Conservation (phyloP, 2,329 filamentous ascomycete species). For the Hypomyces perniciosus region DNA sequence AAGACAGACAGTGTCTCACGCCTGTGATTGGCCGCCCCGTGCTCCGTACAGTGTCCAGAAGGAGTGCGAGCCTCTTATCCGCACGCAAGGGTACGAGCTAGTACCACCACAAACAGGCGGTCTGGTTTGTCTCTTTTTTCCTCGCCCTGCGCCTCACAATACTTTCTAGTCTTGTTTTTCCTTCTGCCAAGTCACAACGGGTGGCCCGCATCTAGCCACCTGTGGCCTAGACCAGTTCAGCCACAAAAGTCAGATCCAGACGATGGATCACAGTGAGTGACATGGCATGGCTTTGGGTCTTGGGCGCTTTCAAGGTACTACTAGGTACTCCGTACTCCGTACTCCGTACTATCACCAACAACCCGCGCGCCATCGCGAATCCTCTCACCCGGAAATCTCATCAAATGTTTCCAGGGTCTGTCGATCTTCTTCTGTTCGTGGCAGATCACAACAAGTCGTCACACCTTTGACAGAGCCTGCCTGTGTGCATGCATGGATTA, state of each 20-base stretch:
- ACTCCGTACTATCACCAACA: too few relatives aligned
- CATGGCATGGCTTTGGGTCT: not conserved
- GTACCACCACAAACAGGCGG: conserved; percentile 9
- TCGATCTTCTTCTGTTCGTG: conserved; percentile 7
- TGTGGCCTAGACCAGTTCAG: conserved; percentile 1
- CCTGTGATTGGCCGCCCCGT: not conserved
- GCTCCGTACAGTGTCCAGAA: not conserved
- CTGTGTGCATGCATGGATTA: conserved; percentile 10
- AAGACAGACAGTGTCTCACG: not conserved
- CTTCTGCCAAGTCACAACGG: conserved; percentile 4
- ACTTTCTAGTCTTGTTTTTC: not conserved
- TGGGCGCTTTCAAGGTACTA: not conserved
- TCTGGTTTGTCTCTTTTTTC: conserved; percentile 4
- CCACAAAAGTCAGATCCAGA: conserved; percentile 1
- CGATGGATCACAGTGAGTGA: conserved; percentile 2
- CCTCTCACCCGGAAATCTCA: conserved; percentile 2
- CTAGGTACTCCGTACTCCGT: conserved; percentile 3
- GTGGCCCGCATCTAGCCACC: conserved; percentile 10
- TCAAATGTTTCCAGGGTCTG: conserved; percentile 1
- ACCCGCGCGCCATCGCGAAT: conserved; percentile 4
- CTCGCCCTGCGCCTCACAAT: conserved; percentile 6
- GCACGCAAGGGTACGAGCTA: conserved; percentile 1
- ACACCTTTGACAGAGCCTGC: not conserved
- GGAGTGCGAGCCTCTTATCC: not conserved
- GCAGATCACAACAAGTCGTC: not conserved